phyloP scores from a whole-genome alignment of 2,329 filamentous ascomycete genomes.

The Cercospora berteroae region DNA sequence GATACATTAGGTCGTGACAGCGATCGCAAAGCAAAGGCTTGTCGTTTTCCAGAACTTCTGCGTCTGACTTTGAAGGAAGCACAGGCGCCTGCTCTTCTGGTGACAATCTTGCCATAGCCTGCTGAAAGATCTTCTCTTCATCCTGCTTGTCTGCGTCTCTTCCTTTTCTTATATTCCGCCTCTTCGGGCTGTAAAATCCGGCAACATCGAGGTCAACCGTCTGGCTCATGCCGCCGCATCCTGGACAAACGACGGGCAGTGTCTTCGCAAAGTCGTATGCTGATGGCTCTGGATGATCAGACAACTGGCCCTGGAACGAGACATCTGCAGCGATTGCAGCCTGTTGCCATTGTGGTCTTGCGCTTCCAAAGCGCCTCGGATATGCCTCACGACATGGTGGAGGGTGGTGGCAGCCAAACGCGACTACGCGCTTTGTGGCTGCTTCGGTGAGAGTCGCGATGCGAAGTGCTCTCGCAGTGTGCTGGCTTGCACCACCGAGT shows the following conservation, averaged over 20 bases:
- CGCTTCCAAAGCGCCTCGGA: conserved; percentile 16
- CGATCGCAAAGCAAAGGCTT: conserved; percentile 66
- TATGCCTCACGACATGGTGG: conserved; percentile 1
- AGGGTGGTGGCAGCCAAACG: neutral
- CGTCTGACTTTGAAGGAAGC: neutral
- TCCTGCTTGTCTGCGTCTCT: conserved; percentile 29
- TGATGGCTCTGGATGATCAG: neutral
- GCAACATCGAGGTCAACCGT: conserved; percentile 54
- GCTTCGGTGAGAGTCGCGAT: conserved; percentile 2
- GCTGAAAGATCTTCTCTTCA: conserved; percentile 40
- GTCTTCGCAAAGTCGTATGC: conserved; percentile 19
- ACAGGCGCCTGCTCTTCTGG: neutral
- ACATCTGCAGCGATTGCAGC: neutral
- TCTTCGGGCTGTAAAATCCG: conserved; percentile 57
- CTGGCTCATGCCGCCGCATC: conserved; percentile 62
- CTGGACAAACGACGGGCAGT: conserved; percentile 51
- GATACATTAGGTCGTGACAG: conserved; percentile 78
- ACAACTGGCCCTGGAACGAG: neutral
- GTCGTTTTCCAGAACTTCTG: neutral
- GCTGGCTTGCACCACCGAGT: neutral
- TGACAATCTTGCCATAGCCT: conserved; percentile 28
- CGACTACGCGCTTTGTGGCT: neutral
- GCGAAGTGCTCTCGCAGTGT: conserved; percentile 7
- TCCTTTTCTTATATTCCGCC: conserved; percentile 36
- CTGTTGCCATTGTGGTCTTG: neutral